Evolutionary conservation across 805 yeast genomes (phyloP).

Genomic region (Sporopachydermia lactativora): DNA sequence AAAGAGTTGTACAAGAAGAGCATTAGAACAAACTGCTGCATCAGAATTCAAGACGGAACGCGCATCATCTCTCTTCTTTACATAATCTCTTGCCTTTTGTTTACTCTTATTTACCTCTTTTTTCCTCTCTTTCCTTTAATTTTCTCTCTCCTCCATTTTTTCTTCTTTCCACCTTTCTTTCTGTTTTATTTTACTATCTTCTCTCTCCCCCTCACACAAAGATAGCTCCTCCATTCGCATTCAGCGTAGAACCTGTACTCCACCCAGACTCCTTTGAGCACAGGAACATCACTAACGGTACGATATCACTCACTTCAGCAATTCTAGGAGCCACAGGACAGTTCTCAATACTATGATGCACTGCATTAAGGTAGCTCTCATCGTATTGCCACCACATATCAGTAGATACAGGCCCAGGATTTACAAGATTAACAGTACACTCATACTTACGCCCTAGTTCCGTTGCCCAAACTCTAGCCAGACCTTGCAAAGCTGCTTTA

Average conservation of each 20-base stretch:
- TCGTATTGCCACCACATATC: conserved; percentile 1
- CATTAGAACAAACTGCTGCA: no score
- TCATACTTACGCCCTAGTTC: conserved; percentile 9
- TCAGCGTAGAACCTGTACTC: background rate
- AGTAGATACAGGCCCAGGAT: background rate
- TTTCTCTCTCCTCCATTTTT: no score
- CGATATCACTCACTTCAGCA: background rate
- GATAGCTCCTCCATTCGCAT: background rate
- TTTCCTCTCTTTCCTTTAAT: no score
- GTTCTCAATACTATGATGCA: background rate
- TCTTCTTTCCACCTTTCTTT: no score
- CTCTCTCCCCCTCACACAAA: no score
- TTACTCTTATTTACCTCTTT: no score
- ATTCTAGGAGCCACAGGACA: background rate
- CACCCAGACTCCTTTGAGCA: background rate
- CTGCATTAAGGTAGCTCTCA: background rate
- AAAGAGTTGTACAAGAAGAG: no score
- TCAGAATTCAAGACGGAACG: no score
- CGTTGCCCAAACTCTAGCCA: conserved; percentile 8
- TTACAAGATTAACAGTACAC: conserved; percentile 2
- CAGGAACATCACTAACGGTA: conserved; percentile 1
- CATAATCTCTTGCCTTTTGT: no score
- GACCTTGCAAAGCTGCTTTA: conserved; percentile 11
- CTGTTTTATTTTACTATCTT: no score
- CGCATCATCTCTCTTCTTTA: no score